Percentiles rank a stretch among this genome's conserved stretches.
These are phyloP conservation scores for Leccinum barrowsii DNA, from an alignment of 768 basidiomycete species.

Conservation along the genomic window DNA sequence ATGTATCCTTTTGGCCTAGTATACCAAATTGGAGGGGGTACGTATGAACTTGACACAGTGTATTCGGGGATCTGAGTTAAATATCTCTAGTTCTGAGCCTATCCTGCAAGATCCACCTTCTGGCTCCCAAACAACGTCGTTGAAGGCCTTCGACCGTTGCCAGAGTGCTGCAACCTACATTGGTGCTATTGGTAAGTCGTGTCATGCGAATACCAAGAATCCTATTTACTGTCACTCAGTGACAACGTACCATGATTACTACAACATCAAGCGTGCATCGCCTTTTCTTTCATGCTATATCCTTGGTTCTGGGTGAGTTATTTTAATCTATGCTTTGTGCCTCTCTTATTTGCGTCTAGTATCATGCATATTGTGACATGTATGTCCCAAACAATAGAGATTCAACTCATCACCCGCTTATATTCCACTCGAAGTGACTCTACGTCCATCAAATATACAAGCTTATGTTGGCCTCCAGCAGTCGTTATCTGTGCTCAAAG, in stretches of 20 bases:
- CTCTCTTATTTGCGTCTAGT: conserved; percentile 33
- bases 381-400: conserved; percentile 32
- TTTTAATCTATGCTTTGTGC: background rate
- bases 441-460: conserved; percentile 69
- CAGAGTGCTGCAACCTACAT: conserved; percentile 72
- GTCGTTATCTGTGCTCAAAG: conserved; percentile 58
- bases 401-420: conserved; percentile 4
- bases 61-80: background rate
- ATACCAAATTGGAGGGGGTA: conserved; percentile 75
- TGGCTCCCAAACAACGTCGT: conserved; percentile 41
- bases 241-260: conserved; percentile 56
- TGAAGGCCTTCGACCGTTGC: conserved; percentile 72
- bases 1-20: conserved; percentile 34
- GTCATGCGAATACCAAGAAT: background rate
- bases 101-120: conserved; percentile 39
- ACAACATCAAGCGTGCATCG: conserved; percentile 55
- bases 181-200: conserved; percentile 55
- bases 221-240: conserved; percentile 32
- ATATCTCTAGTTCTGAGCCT: conserved; percentile 38
- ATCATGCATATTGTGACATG: conserved; percentile 79
- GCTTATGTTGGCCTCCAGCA: conserved; percentile 64
- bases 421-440: conserved; percentile 47
- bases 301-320: conserved; percentile 64
- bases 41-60: conserved; percentile 31
- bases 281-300: conserved; percentile 69